Conservation (phyloP, 768 basidiomycete species). For the Lentinula edodes region DNA sequence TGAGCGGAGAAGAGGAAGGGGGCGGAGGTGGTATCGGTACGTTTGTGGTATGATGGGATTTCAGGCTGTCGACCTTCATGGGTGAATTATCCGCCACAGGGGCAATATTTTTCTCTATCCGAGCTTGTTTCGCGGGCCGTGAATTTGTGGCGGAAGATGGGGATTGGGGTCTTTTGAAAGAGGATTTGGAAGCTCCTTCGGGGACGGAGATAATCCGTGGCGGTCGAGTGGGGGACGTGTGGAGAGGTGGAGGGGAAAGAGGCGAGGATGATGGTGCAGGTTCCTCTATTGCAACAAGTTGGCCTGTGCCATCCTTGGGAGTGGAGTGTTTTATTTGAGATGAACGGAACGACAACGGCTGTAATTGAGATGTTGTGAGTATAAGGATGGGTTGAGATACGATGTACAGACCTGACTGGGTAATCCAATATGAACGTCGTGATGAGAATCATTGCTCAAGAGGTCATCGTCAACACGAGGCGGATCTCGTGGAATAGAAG, state of each 20-base stretch:
- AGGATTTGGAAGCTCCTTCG: neutral
- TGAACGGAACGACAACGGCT: neutral
- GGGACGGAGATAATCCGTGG: neutral
- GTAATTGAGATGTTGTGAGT: neutral
- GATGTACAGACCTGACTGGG: neutral
- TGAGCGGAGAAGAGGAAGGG: neutral
- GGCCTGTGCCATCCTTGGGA: neutral
- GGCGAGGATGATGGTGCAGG: neutral
- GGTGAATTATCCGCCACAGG: neutral
- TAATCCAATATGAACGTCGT: neutral
- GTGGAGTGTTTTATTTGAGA: conserved; percentile 3
- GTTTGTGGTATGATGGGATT: neutral
- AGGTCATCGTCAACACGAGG: neutral
- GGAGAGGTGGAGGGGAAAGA: neutral
- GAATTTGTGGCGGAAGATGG: neutral
- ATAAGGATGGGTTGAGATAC: neutral
- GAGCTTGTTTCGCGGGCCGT: neutral
- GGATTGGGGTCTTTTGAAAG: neutral
- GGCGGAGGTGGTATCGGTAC: neutral
- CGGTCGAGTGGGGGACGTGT: neutral
- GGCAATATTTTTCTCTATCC: neutral
- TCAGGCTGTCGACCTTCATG: neutral
- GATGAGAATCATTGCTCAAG: neutral
- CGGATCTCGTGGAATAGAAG: neutral
- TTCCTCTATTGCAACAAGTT: neutral